Evolutionary conservation across 2,329 filamentous ascomycete genomes (phyloP), one percentile per base, ranked within the genome.

Genomic region (Grosmannia huntii): DNA sequence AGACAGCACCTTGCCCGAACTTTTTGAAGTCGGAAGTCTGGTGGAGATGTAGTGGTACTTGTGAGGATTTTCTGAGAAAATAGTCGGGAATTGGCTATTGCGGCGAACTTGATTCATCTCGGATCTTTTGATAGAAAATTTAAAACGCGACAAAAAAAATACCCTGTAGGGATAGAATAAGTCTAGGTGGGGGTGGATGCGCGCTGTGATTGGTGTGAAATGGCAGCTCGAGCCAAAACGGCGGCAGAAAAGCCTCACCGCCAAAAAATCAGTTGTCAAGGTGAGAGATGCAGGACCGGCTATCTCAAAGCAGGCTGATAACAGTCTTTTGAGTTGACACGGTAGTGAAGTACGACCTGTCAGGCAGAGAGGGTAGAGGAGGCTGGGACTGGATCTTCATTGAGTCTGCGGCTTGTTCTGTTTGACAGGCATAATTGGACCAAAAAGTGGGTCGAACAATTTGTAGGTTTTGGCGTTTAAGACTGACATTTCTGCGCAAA

Each of bases 231-330:
- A 28, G 9, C 27, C 3, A 52, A 58, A 60, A 54, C 33, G 46
- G 38, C 57, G 61, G 61, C 62, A 63, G 59, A 62, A 63, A 51
- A 21, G 0, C 16, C 50, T 63, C 56, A 62, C 61, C 62, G 62
- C 62, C 59, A 61, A 60, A 59, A 56, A 49, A 9, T 33, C 16
- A 11, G 27, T 10, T 31, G 23, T 16, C 50, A 33, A 19, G 48
- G 5, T 9, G 23, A 27, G 21, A 4, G 46, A 49, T 10, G 50
- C 7, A 7, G 33, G 41, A 7, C 19, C 12, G 36, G 36, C 2
- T n/a, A 19, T 44, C 41, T 44, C 38, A 19, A n/a, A 2, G 41
- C 41, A 19, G 41, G 19, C 41, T 5, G 41, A 44, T 4, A 19
- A n/a, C 31, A 36, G 12, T 11, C 0, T 36, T 36, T 14, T 14